Conservation (phyloP, 495 filamentous ascomycete genomes). For the Penicillium diatomitis region DNA sequence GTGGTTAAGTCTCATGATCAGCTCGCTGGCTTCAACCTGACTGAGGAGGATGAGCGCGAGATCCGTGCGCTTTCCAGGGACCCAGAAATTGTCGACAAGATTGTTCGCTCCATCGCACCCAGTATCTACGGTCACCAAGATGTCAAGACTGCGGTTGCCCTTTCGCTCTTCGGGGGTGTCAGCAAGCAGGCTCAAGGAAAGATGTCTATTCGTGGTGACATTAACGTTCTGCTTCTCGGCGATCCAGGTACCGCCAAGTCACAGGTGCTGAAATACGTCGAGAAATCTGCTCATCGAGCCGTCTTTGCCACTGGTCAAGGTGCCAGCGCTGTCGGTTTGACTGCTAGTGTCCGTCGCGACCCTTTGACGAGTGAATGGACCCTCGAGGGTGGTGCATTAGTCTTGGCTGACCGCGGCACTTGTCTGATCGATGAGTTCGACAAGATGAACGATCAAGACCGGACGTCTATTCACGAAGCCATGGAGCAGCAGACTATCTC, state of each 20-base stretch:
- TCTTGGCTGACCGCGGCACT: constrained; percentile 89
- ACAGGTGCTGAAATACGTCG: constrained; percentile 94
- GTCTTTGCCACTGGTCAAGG: constrained; percentile 98
- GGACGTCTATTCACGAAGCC: constrained; percentile 97
- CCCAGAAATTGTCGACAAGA: constrained; percentile 87
- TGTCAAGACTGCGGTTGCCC: constrained; percentile 93
- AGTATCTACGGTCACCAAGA: constrained; percentile 96
- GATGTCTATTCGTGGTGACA: constrained; percentile 89
- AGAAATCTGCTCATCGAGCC: constrained; percentile 93
- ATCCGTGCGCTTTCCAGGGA: constrained; percentile 84
- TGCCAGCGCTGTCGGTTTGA: constrained; percentile 95
- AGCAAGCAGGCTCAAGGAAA: constrained; percentile 81
- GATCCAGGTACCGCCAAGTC: constrained; percentile 99
- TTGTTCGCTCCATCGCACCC: constrained; percentile 88
- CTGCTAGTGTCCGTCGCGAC: constrained; percentile 90
- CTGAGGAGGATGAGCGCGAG: constrained; percentile 87
- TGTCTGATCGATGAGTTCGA: constrained; percentile 99
- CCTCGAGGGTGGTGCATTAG: constrained; percentile 90
- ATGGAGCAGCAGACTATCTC: constrained; percentile 99
- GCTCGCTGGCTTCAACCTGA: constrained; percentile 92
- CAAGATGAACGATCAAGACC: constrained; percentile 99
- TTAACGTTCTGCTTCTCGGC: constrained; percentile 94
- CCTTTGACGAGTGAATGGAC: constrained; percentile 97
- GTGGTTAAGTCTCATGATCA: constrained; percentile 96
- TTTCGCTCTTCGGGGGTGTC: constrained; percentile 93